Evolutionary conservation across 306 rosid species (phyloP), one percentile per base, ranked within the genome.

Genomic region (Sophora flavescens): DNA sequence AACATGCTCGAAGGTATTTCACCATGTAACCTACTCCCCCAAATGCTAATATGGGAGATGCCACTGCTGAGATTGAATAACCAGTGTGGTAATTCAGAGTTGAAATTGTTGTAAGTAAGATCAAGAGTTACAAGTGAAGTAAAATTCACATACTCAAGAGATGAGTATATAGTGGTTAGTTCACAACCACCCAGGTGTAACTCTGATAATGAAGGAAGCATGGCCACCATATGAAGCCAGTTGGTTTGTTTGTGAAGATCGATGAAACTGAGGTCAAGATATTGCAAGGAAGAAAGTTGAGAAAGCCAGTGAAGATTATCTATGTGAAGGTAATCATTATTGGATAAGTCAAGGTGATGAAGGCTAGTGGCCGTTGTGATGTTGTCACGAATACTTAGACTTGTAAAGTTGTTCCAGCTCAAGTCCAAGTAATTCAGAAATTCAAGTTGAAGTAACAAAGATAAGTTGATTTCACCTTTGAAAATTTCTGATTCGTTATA

Each of bases 381-480:
- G 18, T 75, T 28, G 57, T 42, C 15, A 41, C 17, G 45, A 39
- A 15, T 6, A 6, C 13, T 30, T 52, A 79, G 8, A 41, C 6
- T 3, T 15, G 54, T 33, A 72, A 79, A 72, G 60, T 38, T 50
- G 32, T 79, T 72, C 52, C 15, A 16, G 52, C 74, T 80, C 66
- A 80, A 44, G 62, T 80, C 79, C 68, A 72, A 63, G 13, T 80
- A 72, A 42, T 2, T 80, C 79, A 80, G 26, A 22, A 65, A 80
- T 32, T 80, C 33, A 63, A 80, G 36, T 54, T 72, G 51, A 57
- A 80, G 16, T 16, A 54, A 35, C 36, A 72, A 45, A 13, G 61
- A 54, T 0, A 72, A 62, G 16, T 80, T 65, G 68, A 64, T 72
- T 33, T 80, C 63, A 72, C 83, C 83, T 72, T 44, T 48, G 32